Base-by-base conservation (phyloP, 2,329 filamentous ascomycete species). In the Elsinoe perseae region DNA sequence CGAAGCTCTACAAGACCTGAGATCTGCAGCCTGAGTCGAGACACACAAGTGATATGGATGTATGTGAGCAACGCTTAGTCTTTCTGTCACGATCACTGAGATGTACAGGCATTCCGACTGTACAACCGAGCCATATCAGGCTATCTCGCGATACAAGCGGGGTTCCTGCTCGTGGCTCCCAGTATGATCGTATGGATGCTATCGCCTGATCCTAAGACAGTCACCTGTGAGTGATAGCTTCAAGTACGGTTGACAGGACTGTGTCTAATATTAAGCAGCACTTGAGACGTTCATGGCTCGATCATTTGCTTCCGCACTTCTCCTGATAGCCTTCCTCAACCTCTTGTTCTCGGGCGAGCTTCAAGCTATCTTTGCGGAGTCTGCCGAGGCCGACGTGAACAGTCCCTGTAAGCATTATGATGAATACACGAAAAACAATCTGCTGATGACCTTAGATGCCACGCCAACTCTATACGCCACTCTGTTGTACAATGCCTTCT, bases 221-320 rank as follows among this genome's bases (percentile, higher is more conserved):
- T 79, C 30, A 77, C 80, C 14, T 67, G 81, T 56, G 30, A 44
- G 53, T 16, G 12, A 20, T 16, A 12, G 14, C 34, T n/a, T 16
- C 12, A 32, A 7, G 30, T 38, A 4, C 20, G 3, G 10, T 36
- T 5, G 5, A 14, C 32, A 36, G 32, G 5, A 14, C 20, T 21
- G 7, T 12, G 20, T 6, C 20, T 25, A 10, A 27, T 44, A 5
- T 5, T 44, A 14, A 44, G 3, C 34, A 56, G 82, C 70, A 16
- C 74, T 87, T 20, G 85, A 88, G 68, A 70, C 80, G 52, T 90
- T 90, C 75, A 83, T 89, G 67, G 81, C 82, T 50, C 84, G 85
- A 28, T 81, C 78, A 18, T 76, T 88, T 1, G 86, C 86, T 59
- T 73, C 90, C 58, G 73, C 83, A 38, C 76, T 88, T 36, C 72